Evolutionary conservation across 495 filamentous ascomycete genomes (phyloP).

Genomic region (Chlorociboria aeruginascens): DNA sequence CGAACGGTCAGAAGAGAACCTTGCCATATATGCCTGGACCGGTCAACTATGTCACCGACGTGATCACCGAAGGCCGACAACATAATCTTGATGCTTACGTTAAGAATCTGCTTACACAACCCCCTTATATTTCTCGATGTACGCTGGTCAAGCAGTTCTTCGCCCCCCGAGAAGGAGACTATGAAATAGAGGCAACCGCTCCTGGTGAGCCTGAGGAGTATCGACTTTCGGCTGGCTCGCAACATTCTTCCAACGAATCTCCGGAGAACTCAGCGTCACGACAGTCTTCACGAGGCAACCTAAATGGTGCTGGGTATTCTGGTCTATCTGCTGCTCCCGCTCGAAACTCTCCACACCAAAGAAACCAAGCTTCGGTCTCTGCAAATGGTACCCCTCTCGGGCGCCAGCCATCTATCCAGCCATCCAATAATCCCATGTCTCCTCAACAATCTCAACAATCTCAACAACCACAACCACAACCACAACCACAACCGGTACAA

Average conservation of each 20-base stretch:
- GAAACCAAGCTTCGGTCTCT: conserved; percentile 32
- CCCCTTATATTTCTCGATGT: conserved; percentile 71
- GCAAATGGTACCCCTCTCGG: conserved; percentile 3
- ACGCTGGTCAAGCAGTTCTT: conserved; percentile 82
- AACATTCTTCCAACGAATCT: conserved; percentile 52
- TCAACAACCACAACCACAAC: too few relatives aligned
- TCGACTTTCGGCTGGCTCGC: conserved; percentile 56
- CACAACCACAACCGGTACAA: conserved; percentile 12
- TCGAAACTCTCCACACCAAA: conserved; percentile 46
- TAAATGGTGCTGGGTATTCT: conserved; percentile 45
- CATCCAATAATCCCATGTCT: conserved; percentile 45
- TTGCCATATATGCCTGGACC: conserved; percentile 98
- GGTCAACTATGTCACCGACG: conserved; percentile 94
- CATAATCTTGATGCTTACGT: conserved; percentile 91
- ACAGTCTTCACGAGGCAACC: conserved; percentile 62
- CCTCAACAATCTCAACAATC: too few relatives aligned
- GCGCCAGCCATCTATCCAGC: conserved; percentile 63
- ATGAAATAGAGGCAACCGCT: conserved; percentile 68
- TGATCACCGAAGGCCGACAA: conserved; percentile 84
- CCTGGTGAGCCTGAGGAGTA: conserved; percentile 51
- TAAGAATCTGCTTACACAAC: conserved; percentile 75
- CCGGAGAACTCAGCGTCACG: conserved; percentile 46
- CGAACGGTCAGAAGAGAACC: conserved; percentile 60
- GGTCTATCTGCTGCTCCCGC: conserved; percentile 43
- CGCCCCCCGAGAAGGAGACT: conserved; percentile 78